Percentiles rank a stretch among this genome's conserved stretches.
These are phyloP conservation scores for Tylopilus rubrobrunneus DNA, from an alignment of 768 basidiomycete genomes.

Conservation along the genomic window DNA sequence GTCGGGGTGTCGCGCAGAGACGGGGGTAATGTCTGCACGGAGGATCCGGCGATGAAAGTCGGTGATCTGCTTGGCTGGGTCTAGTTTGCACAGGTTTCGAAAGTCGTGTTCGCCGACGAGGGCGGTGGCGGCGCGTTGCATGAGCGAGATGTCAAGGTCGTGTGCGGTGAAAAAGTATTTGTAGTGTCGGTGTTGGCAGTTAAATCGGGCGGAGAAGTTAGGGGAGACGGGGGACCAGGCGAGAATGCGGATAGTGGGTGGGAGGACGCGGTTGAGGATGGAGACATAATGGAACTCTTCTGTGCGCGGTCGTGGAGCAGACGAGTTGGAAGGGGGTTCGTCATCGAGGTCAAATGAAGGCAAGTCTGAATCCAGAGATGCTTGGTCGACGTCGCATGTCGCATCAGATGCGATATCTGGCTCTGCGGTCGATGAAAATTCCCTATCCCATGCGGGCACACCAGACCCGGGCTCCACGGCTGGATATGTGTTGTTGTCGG, in stretches of 20 bases:
- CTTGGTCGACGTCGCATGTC: conserved; percentile 3
- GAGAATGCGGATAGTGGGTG: conserved; percentile 82
- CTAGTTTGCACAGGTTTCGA: conserved; percentile 91
- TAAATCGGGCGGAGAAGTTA: conserved; percentile 84
- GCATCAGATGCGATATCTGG: neutral
- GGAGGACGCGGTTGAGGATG: conserved; percentile 84
- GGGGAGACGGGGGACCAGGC: conserved; percentile 89
- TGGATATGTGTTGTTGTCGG: neutral
- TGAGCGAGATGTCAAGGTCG: conserved; percentile 63
- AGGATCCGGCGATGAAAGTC: conserved; percentile 68
- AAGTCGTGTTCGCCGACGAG: conserved; percentile 93
- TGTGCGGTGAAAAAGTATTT: conserved; percentile 89
- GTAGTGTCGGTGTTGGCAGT: conserved; percentile 87
- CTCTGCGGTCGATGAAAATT: neutral
- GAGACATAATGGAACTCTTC: conserved; percentile 72
- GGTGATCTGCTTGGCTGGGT: conserved; percentile 86
- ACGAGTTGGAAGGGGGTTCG: conserved; percentile 36
- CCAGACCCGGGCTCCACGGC: neutral
- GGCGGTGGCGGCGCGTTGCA: conserved; percentile 68
- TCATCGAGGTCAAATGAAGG: conserved; percentile 34
- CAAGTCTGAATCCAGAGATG: neutral
- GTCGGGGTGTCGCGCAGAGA: conserved; percentile 21
- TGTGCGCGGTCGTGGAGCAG: conserved; percentile 23
- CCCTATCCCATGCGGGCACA: conserved; percentile 9
- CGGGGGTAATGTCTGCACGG: conserved; percentile 56